These are phyloP conservation scores for Coffea canephora DNA, from an alignment of 257 asterid species.

Conservation along the genomic window DNA sequence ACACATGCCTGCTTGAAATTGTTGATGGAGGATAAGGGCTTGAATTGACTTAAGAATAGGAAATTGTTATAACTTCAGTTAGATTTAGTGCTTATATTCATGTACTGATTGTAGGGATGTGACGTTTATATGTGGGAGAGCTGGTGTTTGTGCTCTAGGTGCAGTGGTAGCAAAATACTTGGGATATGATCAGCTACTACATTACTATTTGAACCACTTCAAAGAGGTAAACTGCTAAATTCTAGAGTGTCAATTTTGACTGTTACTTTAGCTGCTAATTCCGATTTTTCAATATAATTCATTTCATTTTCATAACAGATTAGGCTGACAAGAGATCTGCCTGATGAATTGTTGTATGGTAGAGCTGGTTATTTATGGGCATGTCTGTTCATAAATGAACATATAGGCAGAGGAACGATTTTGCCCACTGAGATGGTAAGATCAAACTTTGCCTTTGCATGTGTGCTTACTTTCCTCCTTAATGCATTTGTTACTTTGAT, in stretches of 20 bases:
- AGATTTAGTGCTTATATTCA: slow-evolving; percentile 3
- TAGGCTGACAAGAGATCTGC: slow-evolving; percentile 46
- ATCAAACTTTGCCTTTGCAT: neutral
- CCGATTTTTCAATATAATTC: slow-evolving; percentile 5
- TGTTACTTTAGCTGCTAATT: neutral
- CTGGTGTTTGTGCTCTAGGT: slow-evolving; percentile 72
- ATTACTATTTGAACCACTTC: slow-evolving; percentile 48
- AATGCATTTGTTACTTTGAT: neutral
- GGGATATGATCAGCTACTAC: slow-evolving; percentile 40
- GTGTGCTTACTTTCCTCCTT: neutral
- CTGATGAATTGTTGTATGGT: slow-evolving; percentile 70
- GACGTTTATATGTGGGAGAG: slow-evolving; percentile 66
- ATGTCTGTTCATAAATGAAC: slow-evolving; percentile 53
- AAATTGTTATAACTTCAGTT: neutral
- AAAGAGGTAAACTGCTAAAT: slow-evolving; percentile 41
- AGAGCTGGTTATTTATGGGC: slow-evolving; percentile 76
- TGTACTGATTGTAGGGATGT: slow-evolving; percentile 47
- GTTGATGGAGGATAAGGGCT: neutral
- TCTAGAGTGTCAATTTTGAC: slow-evolving; percentile 3
- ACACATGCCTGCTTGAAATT: neutral
- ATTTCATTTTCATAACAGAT: slow-evolving; percentile 40
- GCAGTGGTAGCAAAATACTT: slow-evolving; percentile 61
- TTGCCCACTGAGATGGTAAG: slow-evolving; percentile 50
- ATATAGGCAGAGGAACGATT: slow-evolving; percentile 49
- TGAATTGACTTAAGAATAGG: neutral